Evolutionary conservation across 148 eudicot species (phyloP).

Genomic region (Spergularia bocconei): DNA sequence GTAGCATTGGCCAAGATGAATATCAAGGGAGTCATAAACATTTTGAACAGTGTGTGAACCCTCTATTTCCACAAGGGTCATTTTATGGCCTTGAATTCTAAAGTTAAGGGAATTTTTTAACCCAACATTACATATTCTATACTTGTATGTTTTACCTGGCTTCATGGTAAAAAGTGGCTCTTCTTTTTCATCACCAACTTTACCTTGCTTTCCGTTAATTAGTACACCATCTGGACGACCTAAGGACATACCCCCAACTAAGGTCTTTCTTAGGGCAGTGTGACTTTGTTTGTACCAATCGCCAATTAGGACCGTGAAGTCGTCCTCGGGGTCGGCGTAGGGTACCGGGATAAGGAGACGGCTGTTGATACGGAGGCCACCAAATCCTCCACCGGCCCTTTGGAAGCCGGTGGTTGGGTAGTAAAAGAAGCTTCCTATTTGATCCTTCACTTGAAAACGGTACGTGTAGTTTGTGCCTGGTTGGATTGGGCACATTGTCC

Average conservation of each 20-base stretch:
- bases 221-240: conserved; percentile 56
- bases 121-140: conserved; percentile 54
- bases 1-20: conserved; percentile 57
- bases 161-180: conserved; percentile 44
- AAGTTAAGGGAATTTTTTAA: conserved; percentile 48
- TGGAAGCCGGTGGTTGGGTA: conserved; percentile 50
- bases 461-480: conserved; percentile 57
- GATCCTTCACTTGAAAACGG: conserved; percentile 61
- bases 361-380: conserved; percentile 49
- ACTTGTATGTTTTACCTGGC: conserved; percentile 57
- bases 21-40: conserved; percentile 44
- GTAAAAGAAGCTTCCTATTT: conserved; percentile 53
- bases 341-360: conserved; percentile 58
- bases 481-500: conserved; percentile 64
- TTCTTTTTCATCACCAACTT: conserved; percentile 42
- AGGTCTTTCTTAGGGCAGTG: conserved; percentile 32
- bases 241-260: conserved; percentile 45
- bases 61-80: conserved; percentile 56
- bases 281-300: conserved; percentile 61
- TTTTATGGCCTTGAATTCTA: conserved; percentile 52
- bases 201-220: conserved; percentile 49
- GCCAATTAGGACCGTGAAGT: conserved; percentile 45
- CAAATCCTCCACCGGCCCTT: conserved; percentile 50
- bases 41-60: conserved; percentile 61
- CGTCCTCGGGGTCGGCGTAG: conserved; percentile 46